These are phyloP conservation scores for Cyberlindnera mycetangii DNA, from an alignment of 805 yeast genomes.

Conservation along the genomic window DNA sequence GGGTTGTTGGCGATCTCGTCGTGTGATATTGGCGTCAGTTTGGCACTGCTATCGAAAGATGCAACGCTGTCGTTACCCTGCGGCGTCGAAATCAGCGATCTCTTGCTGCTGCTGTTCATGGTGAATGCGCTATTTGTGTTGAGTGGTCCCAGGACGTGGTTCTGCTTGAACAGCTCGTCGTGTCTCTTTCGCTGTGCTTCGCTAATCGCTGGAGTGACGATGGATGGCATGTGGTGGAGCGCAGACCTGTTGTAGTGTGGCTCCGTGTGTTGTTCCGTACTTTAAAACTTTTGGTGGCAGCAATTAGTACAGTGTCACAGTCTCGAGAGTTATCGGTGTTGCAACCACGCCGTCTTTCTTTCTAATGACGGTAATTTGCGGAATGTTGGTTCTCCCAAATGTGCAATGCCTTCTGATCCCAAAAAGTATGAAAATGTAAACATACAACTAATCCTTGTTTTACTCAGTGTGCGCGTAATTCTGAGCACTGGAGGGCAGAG, in stretches of 20 bases:
- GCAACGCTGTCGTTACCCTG: conserved; percentile 5
- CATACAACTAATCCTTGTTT: neutral
- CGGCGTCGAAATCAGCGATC: too few relatives aligned
- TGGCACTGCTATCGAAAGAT: conserved; percentile 3
- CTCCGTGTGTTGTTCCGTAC: neutral
- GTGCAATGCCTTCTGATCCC: neutral
- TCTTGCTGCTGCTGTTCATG: conserved; percentile 3
- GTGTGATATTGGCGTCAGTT: conserved; percentile 21
- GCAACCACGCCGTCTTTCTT: too few relatives aligned
- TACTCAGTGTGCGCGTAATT: conserved; percentile 2
- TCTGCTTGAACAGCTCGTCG: conserved; percentile 19
- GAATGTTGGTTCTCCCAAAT: neutral
- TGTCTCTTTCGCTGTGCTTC: conserved; percentile 18
- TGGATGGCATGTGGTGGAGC: conserved; percentile 2
- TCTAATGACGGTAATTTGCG: too few relatives aligned
- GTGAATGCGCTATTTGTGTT: conserved; percentile 9
- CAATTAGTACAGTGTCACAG: neutral
- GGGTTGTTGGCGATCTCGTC: conserved; percentile 24
- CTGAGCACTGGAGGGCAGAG: conserved; percentile 1
- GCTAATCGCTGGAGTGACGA: conserved; percentile 5
- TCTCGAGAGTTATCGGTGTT: neutral
- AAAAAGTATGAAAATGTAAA: conserved; percentile 6
- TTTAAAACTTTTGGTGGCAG: neutral
- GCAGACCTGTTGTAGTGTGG: neutral
- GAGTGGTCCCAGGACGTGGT: conserved; percentile 21